These are phyloP conservation scores for Penicillium griseofulvum DNA, from an alignment of 2,329 filamentous ascomycete species.

Conservation along the genomic window DNA sequence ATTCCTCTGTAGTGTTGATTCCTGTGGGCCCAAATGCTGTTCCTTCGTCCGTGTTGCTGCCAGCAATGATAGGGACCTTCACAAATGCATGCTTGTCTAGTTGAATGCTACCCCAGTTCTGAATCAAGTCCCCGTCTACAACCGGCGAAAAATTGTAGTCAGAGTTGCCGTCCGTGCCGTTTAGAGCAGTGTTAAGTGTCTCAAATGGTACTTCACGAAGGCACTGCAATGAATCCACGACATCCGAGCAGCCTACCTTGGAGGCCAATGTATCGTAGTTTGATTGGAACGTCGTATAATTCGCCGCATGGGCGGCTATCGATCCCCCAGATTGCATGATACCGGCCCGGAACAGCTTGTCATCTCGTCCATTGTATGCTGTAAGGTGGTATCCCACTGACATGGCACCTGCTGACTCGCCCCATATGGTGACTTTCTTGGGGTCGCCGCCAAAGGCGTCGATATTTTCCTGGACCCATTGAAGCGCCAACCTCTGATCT, in stretches of 20 bases:
- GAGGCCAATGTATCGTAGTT: constrained; percentile 63
- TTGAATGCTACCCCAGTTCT: constrained; percentile 53
- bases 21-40: constrained; percentile 54
- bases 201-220: constrained; percentile 62
- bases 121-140: constrained; percentile 58
- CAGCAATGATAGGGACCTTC: constrained; percentile 61
- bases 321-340: constrained; percentile 55
- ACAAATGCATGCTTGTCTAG: constrained; percentile 60
- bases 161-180: constrained; percentile 38
- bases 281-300: constrained; percentile 39
- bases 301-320: constrained; percentile 44
- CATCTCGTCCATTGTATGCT: constrained; percentile 55
- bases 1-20: constrained; percentile 56
- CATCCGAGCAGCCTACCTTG: constrained; percentile 58
- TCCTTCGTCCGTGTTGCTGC: constrained; percentile 66
- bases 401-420: constrained; percentile 55
- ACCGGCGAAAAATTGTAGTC: constrained; percentile 42
- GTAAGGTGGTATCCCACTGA: constrained; percentile 52
- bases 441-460: constrained; percentile 36
- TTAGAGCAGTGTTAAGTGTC: constrained; percentile 55
- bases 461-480: constrained; percentile 41
- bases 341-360: constrained; percentile 54
- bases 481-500: constrained; percentile 39
- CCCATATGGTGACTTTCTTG: constrained; percentile 50
- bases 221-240: constrained; percentile 61